A percentile compares a stretch with the other conserved stretches of the same genome.
These are phyloP conservation scores for Claviceps pazoutovae DNA, from an alignment of 2,329 filamentous ascomycete species.

Conservation along the genomic window DNA sequence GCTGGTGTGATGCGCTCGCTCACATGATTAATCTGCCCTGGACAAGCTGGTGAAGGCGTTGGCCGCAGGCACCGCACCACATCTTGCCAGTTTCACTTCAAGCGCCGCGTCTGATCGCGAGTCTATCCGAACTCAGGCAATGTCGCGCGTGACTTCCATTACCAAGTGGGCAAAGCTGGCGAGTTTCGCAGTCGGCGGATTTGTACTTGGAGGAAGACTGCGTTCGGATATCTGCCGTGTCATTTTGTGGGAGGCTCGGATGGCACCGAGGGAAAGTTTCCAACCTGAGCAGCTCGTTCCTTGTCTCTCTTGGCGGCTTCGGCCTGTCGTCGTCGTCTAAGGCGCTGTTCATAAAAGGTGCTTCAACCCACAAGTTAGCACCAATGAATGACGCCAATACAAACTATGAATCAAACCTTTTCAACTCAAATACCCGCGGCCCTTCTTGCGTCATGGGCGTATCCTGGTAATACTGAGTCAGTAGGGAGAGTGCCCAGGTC, in stretches of 20 bases:
- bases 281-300: conserved; percentile 65
- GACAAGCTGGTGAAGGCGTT: background rate
- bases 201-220: too few relatives aligned
- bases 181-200: background rate
- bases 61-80: background rate
- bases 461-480: conserved; percentile 2
- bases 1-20: background rate
- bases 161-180: background rate
- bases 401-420: conserved; percentile 42
- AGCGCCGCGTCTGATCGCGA: too few relatives aligned
- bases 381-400: background rate
- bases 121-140: too few relatives aligned
- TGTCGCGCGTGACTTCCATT: too few relatives aligned
- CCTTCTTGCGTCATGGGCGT: conserved; percentile 39
- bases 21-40: background rate
- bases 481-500: background rate
- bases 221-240: background rate
- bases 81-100: too few relatives aligned
- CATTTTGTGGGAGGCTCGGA: conserved; percentile 35
- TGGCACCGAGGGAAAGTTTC: conserved; percentile 75
- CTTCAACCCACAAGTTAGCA: conserved; percentile 26
- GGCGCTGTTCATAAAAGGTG: conserved; percentile 72
- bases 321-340: conserved; percentile 50
- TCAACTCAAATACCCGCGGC: conserved; percentile 69
- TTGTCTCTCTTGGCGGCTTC: conserved; percentile 58